phyloP scores from a whole-genome alignment of 2,329 filamentous ascomycete genomes.

The Trichothecium sympodiale region DNA sequence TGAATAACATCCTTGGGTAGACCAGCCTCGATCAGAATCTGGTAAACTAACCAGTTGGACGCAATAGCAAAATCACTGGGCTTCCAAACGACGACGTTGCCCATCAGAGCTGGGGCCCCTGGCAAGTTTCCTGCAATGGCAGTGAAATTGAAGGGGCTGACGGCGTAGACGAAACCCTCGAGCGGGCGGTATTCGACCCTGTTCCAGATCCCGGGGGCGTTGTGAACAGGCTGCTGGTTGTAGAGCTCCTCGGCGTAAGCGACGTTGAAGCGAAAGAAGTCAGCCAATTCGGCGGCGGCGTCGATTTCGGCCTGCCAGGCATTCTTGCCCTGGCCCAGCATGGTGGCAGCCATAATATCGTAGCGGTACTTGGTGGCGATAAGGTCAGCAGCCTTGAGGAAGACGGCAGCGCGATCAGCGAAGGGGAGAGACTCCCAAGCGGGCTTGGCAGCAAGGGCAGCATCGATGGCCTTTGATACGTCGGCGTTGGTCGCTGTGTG shows the following conservation, averaged over 20 bases:
- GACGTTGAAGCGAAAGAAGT: conserved; percentile 92
- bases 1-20: conserved; percentile 85
- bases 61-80: conserved; percentile 81
- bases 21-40: conserved; percentile 84
- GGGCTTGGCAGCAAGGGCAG: conserved; percentile 75
- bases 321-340: conserved; percentile 96
- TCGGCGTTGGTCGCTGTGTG: conserved; percentile 69
- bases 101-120: conserved; percentile 73
- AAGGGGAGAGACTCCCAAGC: conserved; percentile 83
- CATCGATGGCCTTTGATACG: conserved; percentile 68
- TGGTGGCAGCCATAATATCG: conserved; percentile 91
- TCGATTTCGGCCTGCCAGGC: conserved; percentile 99
- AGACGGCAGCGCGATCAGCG: conserved; percentile 81
- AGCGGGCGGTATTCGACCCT: conserved; percentile 80
- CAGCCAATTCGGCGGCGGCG: conserved; percentile 79
- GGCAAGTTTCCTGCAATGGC: conserved; percentile 85
- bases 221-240: conserved; percentile 72
- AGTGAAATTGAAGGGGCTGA: conserved; percentile 95
- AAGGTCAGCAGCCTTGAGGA: conserved; percentile 91
- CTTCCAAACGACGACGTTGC: conserved; percentile 95
- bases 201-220: conserved; percentile 83
- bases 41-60: conserved; percentile 84
- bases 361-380: conserved; percentile 89
- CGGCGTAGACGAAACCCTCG: conserved; percentile 90
- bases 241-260: conserved; percentile 90